A percentile compares a stretch with the other conserved stretches of the same genome.
Evolutionary conservation across 257 asterid genomes (phyloP).

Genomic region (Penstemon newberryi): DNA sequence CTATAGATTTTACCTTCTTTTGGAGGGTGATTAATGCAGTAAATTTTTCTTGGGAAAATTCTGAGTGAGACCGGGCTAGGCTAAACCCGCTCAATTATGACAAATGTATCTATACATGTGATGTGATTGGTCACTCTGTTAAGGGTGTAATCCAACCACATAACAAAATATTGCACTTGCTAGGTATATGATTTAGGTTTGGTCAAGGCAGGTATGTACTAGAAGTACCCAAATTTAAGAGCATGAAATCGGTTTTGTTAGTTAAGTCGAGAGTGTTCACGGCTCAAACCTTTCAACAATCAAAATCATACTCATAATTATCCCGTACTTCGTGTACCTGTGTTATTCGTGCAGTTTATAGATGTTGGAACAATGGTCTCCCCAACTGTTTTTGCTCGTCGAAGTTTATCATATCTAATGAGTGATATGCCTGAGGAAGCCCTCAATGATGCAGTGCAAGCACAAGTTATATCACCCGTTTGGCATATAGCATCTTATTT

Average conservation of each 20-base stretch:
- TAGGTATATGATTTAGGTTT: too few relatives aligned
- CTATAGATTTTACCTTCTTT: background rate
- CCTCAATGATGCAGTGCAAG: constrained; percentile 68
- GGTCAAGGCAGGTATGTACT: too few relatives aligned
- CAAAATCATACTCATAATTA: background rate
- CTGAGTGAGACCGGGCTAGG: too few relatives aligned
- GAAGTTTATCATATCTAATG: constrained; percentile 65
- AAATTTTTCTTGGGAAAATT: too few relatives aligned
- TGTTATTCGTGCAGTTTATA: constrained; percentile 51
- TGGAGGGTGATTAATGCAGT: background rate
- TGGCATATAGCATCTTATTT: constrained; percentile 74
- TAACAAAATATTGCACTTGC: too few relatives aligned
- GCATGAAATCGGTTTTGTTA: too few relatives aligned
- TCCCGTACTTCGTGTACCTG: background rate
- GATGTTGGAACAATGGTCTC: constrained; percentile 80
- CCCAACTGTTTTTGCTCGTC: constrained; percentile 66
- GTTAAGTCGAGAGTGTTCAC: too few relatives aligned
- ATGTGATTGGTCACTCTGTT: too few relatives aligned
- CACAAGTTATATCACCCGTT: constrained; percentile 66
- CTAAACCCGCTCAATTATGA: background rate
- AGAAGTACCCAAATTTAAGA: too few relatives aligned
- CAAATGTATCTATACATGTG: background rate
- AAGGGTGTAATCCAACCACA: too few relatives aligned
- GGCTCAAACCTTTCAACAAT: too few relatives aligned
- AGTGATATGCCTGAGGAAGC: constrained; percentile 65